Evolutionary conservation across 192 early-diverging fungal species (phyloP).

Genomic region (Podila minutissima): DNA sequence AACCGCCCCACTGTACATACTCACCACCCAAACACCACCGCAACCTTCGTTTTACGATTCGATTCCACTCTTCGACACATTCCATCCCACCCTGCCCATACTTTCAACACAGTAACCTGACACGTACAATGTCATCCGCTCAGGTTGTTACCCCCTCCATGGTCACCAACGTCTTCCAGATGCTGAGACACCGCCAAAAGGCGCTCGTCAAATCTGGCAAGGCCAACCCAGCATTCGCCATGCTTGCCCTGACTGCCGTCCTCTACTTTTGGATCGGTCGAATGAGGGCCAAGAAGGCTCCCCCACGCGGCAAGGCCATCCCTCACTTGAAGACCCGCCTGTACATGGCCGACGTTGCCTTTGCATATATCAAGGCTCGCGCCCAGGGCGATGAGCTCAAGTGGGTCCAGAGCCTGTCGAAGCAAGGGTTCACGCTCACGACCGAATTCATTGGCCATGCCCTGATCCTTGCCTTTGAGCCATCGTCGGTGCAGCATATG

Average conservation of each 20-base stretch:
- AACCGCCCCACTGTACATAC: too few species aligned
- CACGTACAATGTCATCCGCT: too few species aligned
- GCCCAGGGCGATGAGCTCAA: conserved; percentile 40
- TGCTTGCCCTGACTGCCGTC: conserved; percentile 42
- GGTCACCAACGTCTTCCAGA: conserved; percentile 27
- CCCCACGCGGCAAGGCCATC: conserved; percentile 45
- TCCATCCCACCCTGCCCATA: too few species aligned
- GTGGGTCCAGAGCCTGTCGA: conserved; percentile 39
- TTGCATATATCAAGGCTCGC: conserved; percentile 29
- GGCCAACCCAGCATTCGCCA: conserved; percentile 46
- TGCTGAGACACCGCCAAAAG: conserved; percentile 43
- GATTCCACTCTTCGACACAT: too few species aligned
- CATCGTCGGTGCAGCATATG: conserved; percentile 50
- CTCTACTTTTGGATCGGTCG: conserved; percentile 50
- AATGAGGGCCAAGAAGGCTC: conserved; percentile 35
- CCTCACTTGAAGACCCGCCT: conserved; percentile 37
- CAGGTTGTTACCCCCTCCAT: background rate
- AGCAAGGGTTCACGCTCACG: conserved; percentile 41
- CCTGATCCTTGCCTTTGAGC: conserved; percentile 45
- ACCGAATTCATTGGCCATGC: conserved; percentile 41
- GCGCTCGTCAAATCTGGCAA: conserved; percentile 43
- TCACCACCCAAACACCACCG: too few species aligned
- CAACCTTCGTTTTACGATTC: too few species aligned
- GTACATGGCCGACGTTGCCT: conserved; percentile 43
- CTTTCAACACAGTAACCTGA: too few species aligned